Conservation (phyloP, 208 protist species). For the Leishmania braziliensis region DNA sequence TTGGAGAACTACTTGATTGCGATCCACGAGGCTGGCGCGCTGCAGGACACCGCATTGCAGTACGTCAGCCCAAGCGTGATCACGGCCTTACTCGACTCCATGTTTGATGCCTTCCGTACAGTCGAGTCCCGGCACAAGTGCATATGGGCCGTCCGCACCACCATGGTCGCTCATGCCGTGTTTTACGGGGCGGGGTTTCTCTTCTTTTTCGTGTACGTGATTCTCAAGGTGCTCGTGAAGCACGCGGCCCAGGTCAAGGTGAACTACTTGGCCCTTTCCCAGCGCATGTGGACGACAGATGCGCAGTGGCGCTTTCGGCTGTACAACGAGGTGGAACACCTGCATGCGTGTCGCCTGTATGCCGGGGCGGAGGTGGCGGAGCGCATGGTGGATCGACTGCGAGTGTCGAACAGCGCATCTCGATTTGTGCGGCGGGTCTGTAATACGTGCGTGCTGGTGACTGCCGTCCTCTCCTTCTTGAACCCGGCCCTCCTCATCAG, state of each 20-base stretch:
- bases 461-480: slow-evolving; percentile 59
- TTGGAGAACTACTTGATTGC: slow-evolving; percentile 79
- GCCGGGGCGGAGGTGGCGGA: slow-evolving; percentile 47
- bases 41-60: slow-evolving; percentile 47
- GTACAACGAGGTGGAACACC: slow-evolving; percentile 85
- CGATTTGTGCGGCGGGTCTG: slow-evolving; percentile 59
- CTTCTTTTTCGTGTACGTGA: slow-evolving; percentile 54
- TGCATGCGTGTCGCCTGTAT: slow-evolving; percentile 58
- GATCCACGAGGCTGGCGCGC: slow-evolving; percentile 52
- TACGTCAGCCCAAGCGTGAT: slow-evolving; percentile 46
- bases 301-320: slow-evolving; percentile 77
- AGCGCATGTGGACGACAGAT: slow-evolving; percentile 58
- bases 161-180: slow-evolving; percentile 44
- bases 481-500: slow-evolving; percentile 73
- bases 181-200: slow-evolving; percentile 55
- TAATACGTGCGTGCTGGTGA: slow-evolving; percentile 59
- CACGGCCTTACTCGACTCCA: slow-evolving; percentile 43
- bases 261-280: slow-evolving; percentile 52
- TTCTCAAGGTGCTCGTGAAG: slow-evolving; percentile 72
- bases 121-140: slow-evolving; percentile 42
- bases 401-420: slow-evolving; percentile 47
- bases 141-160: slow-evolving; percentile 39
- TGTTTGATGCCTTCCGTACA: slow-evolving; percentile 77
- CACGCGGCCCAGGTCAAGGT: slow-evolving; percentile 70
- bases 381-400: slow-evolving; percentile 53